Evolutionary conservation across 371 early-diverging fungal genomes (phyloP).

Genomic region (Mucor lusitanicus): DNA sequence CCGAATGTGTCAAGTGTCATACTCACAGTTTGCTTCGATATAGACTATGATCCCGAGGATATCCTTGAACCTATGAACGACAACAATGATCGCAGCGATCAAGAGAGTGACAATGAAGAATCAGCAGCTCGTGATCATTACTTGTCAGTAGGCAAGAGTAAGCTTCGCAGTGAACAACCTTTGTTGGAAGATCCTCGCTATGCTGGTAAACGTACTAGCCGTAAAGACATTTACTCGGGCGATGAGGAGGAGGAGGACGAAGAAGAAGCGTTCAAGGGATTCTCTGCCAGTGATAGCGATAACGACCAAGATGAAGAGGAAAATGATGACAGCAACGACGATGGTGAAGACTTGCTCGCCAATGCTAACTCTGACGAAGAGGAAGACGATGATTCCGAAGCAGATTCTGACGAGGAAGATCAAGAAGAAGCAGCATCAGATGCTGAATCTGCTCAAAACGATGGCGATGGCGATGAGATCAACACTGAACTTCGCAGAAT

Average conservation of each 20-base stretch:
- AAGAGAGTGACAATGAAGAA: conserved; percentile 40
- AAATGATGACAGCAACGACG: conserved; percentile 23
- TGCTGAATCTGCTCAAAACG: conserved; percentile 23
- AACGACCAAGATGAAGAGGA: background rate
- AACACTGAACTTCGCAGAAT: conserved; percentile 74
- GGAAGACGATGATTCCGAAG: conserved; percentile 11
- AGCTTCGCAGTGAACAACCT: conserved; percentile 61
- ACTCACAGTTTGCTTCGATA: background rate
- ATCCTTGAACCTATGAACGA: conserved; percentile 55
- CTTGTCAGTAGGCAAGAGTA: conserved; percentile 72
- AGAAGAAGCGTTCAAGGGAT: conserved; percentile 21
- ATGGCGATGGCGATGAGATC: conserved; percentile 33
- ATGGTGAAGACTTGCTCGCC: conserved; percentile 41
- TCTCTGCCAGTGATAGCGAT: conserved; percentile 30
- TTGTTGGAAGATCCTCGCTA: conserved; percentile 79
- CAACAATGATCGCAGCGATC: conserved; percentile 51
- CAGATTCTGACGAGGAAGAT: conserved; percentile 10
- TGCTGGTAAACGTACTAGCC: conserved; percentile 67
- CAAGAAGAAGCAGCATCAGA: conserved; percentile 23
- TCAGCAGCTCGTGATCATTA: conserved; percentile 67
- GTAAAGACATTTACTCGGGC: conserved; percentile 63
- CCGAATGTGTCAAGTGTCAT: no score
- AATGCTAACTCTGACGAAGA: conserved; percentile 14
- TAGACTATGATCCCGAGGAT: conserved; percentile 70
- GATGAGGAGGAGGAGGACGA: conserved; percentile 12